Base-by-base conservation (phyloP, 2,329 filamentous ascomycete genomes). In the Ophiostoma novo-ulmi region DNA sequence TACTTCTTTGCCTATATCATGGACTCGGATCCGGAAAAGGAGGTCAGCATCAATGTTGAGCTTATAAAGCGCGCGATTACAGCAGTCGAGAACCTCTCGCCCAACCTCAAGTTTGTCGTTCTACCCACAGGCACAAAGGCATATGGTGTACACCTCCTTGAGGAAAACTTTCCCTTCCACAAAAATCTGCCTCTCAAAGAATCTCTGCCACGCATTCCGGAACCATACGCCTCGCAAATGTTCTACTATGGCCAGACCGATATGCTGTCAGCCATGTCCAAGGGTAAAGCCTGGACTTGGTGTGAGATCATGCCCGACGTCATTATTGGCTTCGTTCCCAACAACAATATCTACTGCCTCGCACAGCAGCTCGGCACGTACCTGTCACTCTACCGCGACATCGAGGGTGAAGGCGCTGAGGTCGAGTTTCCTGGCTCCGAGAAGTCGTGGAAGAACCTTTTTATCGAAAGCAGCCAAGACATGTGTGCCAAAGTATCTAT, bases 241-340 rank as follows among this genome's bases (percentile, higher is more conserved):
- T 83, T 83, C 76, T 83, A 83, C 75, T 83, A 83, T 73, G 77
- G 74, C n/a, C 81, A 83, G 75, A 78, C 79, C 26, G 82, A 83
- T 72, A 75, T 80, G 68, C 75, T 83, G 26, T 75, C 76, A 36
- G 71, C 76, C 44, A 74, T 79, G 64, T 75, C 77, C 13, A 73
- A 77, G 69, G 79, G 78, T 1, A 82, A 82, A 75, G 35, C 71
- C 0, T 83, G 81, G 81, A 79, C 77, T 14, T 83, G 80, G 78
- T 80, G 78, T 72, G 81, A 82, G 71, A 77, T 82, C 20, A 79
- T 80, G 7, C 81, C 82, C 0, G 81, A 83, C 71, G 75, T 79
- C 44, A 82, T 84, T 71, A 74, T 78, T 70, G 81, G 81, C 5
- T 81, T 81, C 72, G 81, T 82, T 13, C 81, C 81, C 7, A 80